A percentile compares a stretch with the other conserved stretches of the same genome.
Evolutionary conservation across 768 basidiomycete genomes (phyloP).

Genomic region (Pleurotus tuber-regium): DNA sequence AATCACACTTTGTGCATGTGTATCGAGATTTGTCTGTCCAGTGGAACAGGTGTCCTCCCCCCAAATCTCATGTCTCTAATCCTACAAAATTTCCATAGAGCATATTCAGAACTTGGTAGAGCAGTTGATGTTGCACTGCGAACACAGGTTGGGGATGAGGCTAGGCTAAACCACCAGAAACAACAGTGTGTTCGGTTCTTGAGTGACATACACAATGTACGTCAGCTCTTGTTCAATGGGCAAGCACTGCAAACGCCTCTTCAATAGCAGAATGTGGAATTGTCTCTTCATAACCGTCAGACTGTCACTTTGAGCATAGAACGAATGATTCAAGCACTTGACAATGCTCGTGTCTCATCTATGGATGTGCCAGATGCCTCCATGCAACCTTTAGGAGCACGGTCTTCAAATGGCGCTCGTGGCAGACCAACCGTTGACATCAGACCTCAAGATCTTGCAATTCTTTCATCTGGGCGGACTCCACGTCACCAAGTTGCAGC

Average conservation of each 20-base stretch:
- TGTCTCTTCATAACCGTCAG: background rate
- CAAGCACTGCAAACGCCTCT: background rate
- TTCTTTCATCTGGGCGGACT: constrained; percentile 2
- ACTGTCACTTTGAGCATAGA: background rate
- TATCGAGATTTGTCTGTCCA: no score
- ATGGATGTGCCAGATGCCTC: constrained; percentile 12
- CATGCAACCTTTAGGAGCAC: background rate
- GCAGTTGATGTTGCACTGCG: background rate
- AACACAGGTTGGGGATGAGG: background rate
- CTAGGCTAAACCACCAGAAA: background rate
- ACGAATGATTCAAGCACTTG: constrained; percentile 13
- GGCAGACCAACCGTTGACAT: constrained; percentile 26
- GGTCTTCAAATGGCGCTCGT: constrained; percentile 12
- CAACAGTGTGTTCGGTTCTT: background rate
- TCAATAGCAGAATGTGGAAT: background rate
- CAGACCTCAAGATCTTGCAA: constrained; percentile 13
- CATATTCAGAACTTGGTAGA: background rate
- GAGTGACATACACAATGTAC: background rate
- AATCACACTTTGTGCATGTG: no score
- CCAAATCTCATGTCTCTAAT: background rate
- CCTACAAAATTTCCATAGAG: background rate
- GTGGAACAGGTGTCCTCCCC: no score
- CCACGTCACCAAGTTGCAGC: constrained; percentile 11
- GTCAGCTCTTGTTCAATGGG: background rate
- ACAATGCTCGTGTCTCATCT: constrained; percentile 6